These are phyloP conservation scores for Saccharomyces pastorianus DNA, from an alignment of 1,139 yeast genomes.

Conservation along the genomic window DNA sequence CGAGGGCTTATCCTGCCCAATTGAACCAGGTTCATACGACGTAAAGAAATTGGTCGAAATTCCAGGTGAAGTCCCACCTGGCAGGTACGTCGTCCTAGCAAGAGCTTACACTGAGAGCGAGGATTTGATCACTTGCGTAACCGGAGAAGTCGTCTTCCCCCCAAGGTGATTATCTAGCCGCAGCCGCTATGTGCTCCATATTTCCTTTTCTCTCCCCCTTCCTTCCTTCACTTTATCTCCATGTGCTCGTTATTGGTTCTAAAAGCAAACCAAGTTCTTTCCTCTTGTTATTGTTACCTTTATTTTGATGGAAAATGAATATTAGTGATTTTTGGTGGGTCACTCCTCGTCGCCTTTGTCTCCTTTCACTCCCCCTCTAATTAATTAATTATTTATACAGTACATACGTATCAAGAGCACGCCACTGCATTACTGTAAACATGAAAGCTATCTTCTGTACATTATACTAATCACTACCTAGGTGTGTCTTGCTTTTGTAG, in stretches of 20 bases:
- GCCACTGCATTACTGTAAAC: neutral
- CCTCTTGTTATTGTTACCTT: neutral
- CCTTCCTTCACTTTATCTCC: neutral
- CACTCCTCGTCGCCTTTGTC: neutral
- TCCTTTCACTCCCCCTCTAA: neutral
- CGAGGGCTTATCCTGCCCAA: slow-evolving; percentile 56
- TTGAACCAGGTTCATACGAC: slow-evolving; percentile 57
- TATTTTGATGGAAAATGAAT: neutral
- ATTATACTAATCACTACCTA: no score
- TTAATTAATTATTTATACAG: neutral
- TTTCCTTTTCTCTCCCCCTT: neutral
- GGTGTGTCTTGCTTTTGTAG: no score
- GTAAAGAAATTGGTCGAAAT: slow-evolving; percentile 67
- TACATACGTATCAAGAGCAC: neutral
- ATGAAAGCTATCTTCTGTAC: no score
- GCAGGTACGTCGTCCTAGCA: slow-evolving; percentile 76
- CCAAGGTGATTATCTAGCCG: slow-evolving; percentile 5
- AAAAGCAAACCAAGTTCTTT: neutral
- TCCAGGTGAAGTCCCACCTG: slow-evolving; percentile 94
- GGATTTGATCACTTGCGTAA: slow-evolving; percentile 72
- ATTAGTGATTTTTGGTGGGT: neutral
- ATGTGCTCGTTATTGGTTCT: neutral
- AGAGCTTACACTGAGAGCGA: slow-evolving; percentile 83
- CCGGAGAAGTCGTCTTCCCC: slow-evolving; percentile 67
- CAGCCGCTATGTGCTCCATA: neutral